phyloP scores from a whole-genome alignment of 2,329 filamentous ascomycete genomes.

The Monosporascus sp. region DNA sequence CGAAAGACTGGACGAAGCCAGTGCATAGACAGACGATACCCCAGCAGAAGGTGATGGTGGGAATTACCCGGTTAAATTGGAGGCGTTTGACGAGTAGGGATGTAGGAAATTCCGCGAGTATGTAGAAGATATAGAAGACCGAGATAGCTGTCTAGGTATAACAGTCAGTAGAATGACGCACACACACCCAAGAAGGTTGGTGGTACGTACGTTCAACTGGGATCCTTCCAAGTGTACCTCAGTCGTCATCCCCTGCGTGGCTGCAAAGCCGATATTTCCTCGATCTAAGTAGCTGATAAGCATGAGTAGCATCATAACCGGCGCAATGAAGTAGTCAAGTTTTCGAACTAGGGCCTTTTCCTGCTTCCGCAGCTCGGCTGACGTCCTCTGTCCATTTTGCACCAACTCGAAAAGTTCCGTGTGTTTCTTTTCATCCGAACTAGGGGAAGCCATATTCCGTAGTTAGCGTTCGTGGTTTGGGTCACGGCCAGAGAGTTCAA shows the following conservation, averaged over 20 bases:
- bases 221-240: constrained; percentile 15
- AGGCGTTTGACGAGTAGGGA: constrained; percentile 20
- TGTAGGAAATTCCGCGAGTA: constrained; percentile 20
- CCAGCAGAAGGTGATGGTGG: constrained; percentile 17
- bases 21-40: constrained; percentile 23
- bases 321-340: constrained; percentile 12
- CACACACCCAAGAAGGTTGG: not conserved
- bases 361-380: constrained; percentile 1
- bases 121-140: constrained; percentile 21
- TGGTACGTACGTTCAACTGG: constrained; percentile 11
- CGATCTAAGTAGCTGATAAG: constrained; percentile 21
- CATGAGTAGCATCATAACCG: constrained; percentile 12
- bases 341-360: constrained; percentile 11
- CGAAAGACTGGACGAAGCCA: constrained; percentile 21
- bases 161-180: not conserved
- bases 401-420: constrained; percentile 1
- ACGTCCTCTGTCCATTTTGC: not conserved
- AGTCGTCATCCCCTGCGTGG: constrained; percentile 18
- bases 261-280: constrained; percentile 22
- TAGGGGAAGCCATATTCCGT: constrained; percentile 1
- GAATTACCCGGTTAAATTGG: constrained; percentile 20
- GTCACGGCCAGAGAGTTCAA: too few relatives aligned
- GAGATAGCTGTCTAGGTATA: constrained; percentile 20
- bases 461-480: too few relatives aligned
- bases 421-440: constrained; percentile 1